Base-by-base conservation (phyloP, 2,329 filamentous ascomycete genomes). In the Blastomyces emzantsi region DNA sequence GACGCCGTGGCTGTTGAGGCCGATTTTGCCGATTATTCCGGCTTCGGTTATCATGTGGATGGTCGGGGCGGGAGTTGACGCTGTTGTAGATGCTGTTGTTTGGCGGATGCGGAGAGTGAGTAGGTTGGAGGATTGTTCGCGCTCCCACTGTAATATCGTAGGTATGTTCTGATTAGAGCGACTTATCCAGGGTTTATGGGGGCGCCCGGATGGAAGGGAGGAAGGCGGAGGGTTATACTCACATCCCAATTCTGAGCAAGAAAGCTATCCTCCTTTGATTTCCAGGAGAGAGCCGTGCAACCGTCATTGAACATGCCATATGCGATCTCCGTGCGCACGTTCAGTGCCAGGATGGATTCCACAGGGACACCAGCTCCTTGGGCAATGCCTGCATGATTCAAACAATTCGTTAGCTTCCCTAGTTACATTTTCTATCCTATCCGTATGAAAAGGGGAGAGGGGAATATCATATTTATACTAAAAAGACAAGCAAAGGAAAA, bases 261-360 rank as follows among this genome's bases (percentile, higher is more conserved):
- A 67, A 77, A 82, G 51, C 75, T 71, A 8, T 66, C 64, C 0
- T 67, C 66, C 1, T 66, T 62, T 0, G 74, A 77, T 41, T 76
- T 81, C 82, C 82, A 85, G 9, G 78, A 77, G 11, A 86, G 69
- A 22, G 81, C 77, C 3, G 84, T 85, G 67, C 84, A 86, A 11
- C 83, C 84, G 69, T 86, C 84, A 54, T 74, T 80, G 66, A 83
- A 83, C 64, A 81, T 71, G 0, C 83, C 84, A 66, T 83, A 83
- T 0, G 82, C 80, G 60, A 86, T 84, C 69, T 86, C 83, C 0
- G 83, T 86, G 15, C 84, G 79, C 30, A 84, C 82, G 66, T 86
- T 86, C 61, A 86, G 71, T 0, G 84, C 83, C 9, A 86, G 73
- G 49, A 86, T 82, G 30, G 82, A 80, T 9, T 81, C 73, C 0